Conservation (phyloP, 768 basidiomycete genomes). For the Mycena leptocephala region DNA sequence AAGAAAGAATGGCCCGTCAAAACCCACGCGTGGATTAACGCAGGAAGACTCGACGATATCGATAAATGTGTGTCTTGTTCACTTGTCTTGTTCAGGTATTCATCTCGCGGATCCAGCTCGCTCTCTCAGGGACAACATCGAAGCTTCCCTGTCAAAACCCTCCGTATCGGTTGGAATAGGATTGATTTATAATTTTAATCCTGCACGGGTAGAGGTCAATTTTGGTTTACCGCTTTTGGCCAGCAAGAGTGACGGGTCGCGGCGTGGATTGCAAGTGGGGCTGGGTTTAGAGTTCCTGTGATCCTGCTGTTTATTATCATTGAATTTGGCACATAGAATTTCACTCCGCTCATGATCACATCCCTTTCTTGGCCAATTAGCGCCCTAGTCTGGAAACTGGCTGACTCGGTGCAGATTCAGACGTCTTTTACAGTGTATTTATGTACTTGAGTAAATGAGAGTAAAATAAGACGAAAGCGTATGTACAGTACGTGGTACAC, state of each 20-base stretch:
- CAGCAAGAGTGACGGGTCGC: slow-evolving; percentile 68
- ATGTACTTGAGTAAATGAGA: too few species aligned
- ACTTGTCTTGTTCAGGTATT: background rate
- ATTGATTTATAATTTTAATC: slow-evolving; percentile 87
- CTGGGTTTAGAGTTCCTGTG: slow-evolving; percentile 80
- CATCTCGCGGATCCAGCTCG: slow-evolving; percentile 45
- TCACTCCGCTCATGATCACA: too few species aligned
- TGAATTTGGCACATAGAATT: background rate
- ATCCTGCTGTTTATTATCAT: background rate
- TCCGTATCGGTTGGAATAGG: slow-evolving; percentile 89
- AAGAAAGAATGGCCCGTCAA: slow-evolving; percentile 92
- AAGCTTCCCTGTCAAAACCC: slow-evolving; percentile 63
- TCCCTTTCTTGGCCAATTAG: too few species aligned
- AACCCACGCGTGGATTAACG: slow-evolving; percentile 85
- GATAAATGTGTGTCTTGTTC: slow-evolving; percentile 64
- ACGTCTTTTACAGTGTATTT: too few species aligned
- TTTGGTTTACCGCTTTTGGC: slow-evolving; percentile 88
- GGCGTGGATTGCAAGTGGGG: slow-evolving; percentile 77
- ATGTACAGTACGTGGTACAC: too few species aligned
- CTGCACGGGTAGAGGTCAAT: slow-evolving; percentile 90
- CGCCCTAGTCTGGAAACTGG: too few species aligned
- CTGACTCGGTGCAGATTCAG: too few species aligned
- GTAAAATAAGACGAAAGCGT: too few species aligned
- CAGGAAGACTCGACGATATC: slow-evolving; percentile 79
- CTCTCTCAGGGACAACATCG: slow-evolving; percentile 57